Base-by-base conservation (phyloP, 257 asterid genomes). In the Vinca minor region DNA sequence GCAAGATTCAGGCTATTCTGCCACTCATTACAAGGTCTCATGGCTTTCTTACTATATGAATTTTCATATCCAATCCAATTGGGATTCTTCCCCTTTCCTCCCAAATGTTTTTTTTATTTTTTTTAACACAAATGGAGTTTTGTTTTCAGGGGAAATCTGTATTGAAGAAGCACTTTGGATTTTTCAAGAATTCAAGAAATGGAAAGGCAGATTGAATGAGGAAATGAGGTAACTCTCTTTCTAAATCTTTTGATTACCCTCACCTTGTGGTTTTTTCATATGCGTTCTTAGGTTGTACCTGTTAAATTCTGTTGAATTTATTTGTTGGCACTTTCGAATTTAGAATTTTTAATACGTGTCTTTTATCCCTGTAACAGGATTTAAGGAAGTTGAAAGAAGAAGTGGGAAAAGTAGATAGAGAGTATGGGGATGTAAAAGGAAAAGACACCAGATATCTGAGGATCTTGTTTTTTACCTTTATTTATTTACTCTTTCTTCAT, bases 381-480 rank as follows among this genome's bases (percentile, higher is more conserved):
- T 79, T 67, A 66, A 74, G 73, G 89, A 86, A 76, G n/a, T n/a
- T n/a, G 82, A 87, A 75, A 83, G 91, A 65, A 66, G 72, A 81
- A 65, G 66, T 53, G 76, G 77, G 35, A 65, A 68, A 67, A 62
- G 45, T 58, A 74, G 78, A 73, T 65, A 55, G 71, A 75, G 71
- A 73, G 71, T 74, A 63, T 52, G 53, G 42, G 47, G 62, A 62
- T 68, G 83, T 69, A 68, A 77, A 71, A 71, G 67, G 55, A 67
- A 73, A 66, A 71, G 77, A 75, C 68, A 73, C 49, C 59, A 65
- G 74, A 82, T 77, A 70, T 80, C 62, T 69, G 69, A 69, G 71
- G 76, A 77, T 81, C 78, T 77, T 80, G 76, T 71, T 75, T 34
- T 77, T 72, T 58, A 57, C 79, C 72, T 73, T 70, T 64, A 59